Evolutionary conservation across 306 rosid genomes (phyloP), one percentile per base, ranked within the genome.

Genomic region (Carpinus fangiana): DNA sequence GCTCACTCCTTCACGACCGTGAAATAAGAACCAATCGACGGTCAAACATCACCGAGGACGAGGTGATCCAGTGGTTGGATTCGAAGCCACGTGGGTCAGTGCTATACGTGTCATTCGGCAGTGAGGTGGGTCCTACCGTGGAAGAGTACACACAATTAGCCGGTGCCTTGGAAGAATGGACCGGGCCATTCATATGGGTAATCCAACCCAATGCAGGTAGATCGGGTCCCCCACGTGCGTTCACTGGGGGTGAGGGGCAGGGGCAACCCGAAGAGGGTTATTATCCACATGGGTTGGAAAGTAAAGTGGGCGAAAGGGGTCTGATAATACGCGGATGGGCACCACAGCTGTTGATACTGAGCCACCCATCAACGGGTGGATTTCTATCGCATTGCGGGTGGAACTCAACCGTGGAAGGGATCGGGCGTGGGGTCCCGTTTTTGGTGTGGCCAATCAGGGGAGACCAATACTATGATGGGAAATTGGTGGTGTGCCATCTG

Each of bases 321-420:
- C n/a, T 92, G 88, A 84, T 92, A 50, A 88, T 90, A 81, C 36
- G 70, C 0, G 97, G 95, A 0, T 90, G 95, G 95, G 97, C 95
- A 2, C 95, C 97, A 13, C 97, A 90, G 13, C 28, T 92, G 55
- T 6, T 92, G 82, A 92, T 92, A 51, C 87, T 92, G 75, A 92
- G 92, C 55, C 95, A 90, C 21, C 87, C 82, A 7, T 90, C 95
- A 11, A 92, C 92, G 1, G 95, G 93, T 54, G 95, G 93, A 20
- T 92, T 90, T 47, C 62, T 92, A 4, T 87, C 95, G 0, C 97
- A 92, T 0, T 90, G 93, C 46, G 95, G 93, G 4, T 92, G 95
- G 97, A 92, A 92, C 60, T 92, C 95, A 0, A 90, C 97, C 0
- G 70, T 86, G 81, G 95, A 92, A 55, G 93, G 90, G 20, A 72